Percentiles rank a stretch among this genome's conserved stretches.
Conservation (phyloP, 2,329 filamentous ascomycete genomes). For the Apiospora pterosperma region DNA sequence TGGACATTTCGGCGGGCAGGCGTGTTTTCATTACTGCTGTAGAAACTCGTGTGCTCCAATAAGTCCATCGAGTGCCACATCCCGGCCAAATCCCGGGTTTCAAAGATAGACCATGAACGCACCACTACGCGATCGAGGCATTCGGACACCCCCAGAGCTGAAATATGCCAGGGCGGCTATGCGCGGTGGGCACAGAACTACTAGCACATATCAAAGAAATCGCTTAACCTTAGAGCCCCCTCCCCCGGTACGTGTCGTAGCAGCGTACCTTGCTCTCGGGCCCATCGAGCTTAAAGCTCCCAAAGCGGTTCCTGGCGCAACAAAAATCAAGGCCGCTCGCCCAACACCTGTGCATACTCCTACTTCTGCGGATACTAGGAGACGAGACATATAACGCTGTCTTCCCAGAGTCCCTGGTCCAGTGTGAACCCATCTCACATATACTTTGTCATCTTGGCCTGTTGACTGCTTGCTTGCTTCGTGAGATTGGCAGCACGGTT, state of each 20-base stretch:
- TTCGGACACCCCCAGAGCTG: neutral
- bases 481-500: neutral
- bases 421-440: neutral
- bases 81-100: neutral
- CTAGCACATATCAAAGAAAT: neutral
- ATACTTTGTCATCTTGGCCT: neutral
- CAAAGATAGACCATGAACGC: neutral
- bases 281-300: too few species aligned
- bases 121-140: neutral
- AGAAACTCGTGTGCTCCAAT: neutral
- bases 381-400: constrained; percentile 4
- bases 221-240: neutral
- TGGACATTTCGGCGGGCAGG: neutral
- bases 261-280: constrained; percentile 1
- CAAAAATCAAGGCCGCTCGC: constrained; percentile 1
- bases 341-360: neutral
- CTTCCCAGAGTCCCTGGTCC: neutral
- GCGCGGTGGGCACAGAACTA: neutral
- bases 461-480: neutral
- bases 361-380: too few species aligned
- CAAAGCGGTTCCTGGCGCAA: neutral
- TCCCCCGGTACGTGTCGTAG: neutral
- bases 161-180: neutral
- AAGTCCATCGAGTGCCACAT: neutral
- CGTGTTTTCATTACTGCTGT: neutral